Conservation (phyloP, 2,329 filamentous ascomycete species). For the Microdochium nivale region DNA sequence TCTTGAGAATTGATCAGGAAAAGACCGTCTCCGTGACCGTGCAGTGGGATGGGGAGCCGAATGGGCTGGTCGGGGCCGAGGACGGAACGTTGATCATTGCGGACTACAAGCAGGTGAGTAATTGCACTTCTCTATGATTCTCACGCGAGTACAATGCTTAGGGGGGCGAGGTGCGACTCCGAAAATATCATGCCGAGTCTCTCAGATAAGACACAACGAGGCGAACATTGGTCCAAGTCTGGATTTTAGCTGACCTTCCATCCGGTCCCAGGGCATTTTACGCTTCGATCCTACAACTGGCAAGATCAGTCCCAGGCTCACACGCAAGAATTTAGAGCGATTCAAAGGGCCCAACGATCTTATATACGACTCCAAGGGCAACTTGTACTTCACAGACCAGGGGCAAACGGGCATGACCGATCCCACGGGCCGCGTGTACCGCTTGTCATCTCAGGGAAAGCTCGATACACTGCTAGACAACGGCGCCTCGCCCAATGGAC, state of each 20-base stretch:
- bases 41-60: conserved; percentile 30
- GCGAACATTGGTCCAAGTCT: too few relatives aligned
- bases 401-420: conserved; percentile 34
- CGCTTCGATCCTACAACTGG: conserved; percentile 20
- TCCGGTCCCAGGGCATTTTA: conserved; percentile 23
- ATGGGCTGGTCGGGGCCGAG: conserved; percentile 23
- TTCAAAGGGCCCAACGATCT: conserved; percentile 35
- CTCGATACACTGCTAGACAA: conserved; percentile 28
- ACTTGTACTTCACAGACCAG: conserved; percentile 35
- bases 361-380: conserved; percentile 24
- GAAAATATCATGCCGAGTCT: too few relatives aligned
- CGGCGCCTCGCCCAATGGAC: conserved; percentile 28
- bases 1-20: conserved; percentile 20
- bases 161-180: too few relatives aligned
- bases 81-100: conserved; percentile 26
- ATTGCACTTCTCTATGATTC: not conserved
- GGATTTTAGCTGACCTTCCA: not conserved
- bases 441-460: conserved; percentile 21
- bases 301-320: conserved; percentile 19
- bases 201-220: too few relatives aligned
- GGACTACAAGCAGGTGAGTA: conserved; percentile 30
- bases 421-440: conserved; percentile 28
- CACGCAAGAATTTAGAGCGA: conserved; percentile 27
- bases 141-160: too few relatives aligned
- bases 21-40: conserved; percentile 21